A percentile compares a stretch with the other conserved stretches of the same genome.
These are phyloP conservation scores for Mortierella sp. DNA, from an alignment of 371 early-diverging fungal species.

Conservation along the genomic window DNA sequence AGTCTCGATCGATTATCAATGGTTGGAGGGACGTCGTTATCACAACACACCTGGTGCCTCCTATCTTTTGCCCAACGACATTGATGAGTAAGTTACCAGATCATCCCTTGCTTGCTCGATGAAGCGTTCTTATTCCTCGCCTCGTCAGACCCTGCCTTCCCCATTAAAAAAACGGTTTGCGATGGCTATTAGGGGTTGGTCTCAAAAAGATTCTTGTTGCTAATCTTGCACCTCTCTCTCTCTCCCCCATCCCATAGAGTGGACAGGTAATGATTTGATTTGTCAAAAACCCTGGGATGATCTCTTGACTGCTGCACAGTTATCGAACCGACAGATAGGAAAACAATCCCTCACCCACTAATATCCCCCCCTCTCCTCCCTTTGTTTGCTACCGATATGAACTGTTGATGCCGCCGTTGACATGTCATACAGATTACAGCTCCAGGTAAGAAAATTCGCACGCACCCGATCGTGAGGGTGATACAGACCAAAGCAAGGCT, in stretches of 20 bases:
- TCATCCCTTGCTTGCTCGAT: background rate
- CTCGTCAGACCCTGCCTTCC: background rate
- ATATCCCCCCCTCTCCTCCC: background rate
- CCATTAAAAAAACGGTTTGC: too few relatives aligned
- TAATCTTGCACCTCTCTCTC: too few relatives aligned
- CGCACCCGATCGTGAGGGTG: background rate
- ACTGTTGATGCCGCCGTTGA: background rate
- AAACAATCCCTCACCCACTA: background rate
- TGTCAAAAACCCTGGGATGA: background rate
- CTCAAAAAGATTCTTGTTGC: too few relatives aligned
- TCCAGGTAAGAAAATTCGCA: conserved; percentile 30
- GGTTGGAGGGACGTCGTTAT: conserved; percentile 47
- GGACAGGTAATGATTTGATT: conserved; percentile 30
- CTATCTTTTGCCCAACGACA: conserved; percentile 46
- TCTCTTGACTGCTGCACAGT: background rate
- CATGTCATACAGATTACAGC: conserved; percentile 18
- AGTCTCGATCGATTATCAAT: conserved; percentile 34
- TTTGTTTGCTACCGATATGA: background rate
- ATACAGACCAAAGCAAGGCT: background rate
- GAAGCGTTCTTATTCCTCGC: background rate
- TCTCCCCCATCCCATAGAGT: conserved; percentile 9
- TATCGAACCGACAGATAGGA: background rate
- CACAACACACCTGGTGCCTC: conserved; percentile 40
- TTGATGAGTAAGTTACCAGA: conserved; percentile 41
- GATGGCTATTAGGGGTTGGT: too few relatives aligned